Base-by-base conservation (phyloP, 805 yeast genomes). In the Wickerhamomyces sydowiorum region DNA sequence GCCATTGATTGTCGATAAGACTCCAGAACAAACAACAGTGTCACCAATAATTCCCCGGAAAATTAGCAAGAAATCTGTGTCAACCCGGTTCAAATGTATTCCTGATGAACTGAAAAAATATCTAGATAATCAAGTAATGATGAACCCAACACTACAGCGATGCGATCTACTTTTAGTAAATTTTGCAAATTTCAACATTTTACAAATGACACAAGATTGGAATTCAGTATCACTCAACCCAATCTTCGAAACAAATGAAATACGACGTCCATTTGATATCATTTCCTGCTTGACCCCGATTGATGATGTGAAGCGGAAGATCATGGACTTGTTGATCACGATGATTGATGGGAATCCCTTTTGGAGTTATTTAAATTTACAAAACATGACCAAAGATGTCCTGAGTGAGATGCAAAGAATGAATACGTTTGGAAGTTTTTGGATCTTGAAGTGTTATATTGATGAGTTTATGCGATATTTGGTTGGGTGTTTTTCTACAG, bases 401-500 rank as follows among this genome's bases (percentile, higher is more conserved):
- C 35, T 53, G 17, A 37, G 51, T 27, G 42, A 43, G n/a, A 20
- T 53, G 17, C 29, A 39, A 10, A 40, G 38, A 17, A 21, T 28
- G 7, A 10, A 36, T 8, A 44, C 50, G 6, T 53, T 53, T 37
- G 38, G 50, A n/a, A 43, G 44, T 2, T 53, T 41, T 24, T 53
- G 56, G 56, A 45, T 49, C 14, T 33, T 50, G 12, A 43, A 45
- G 5, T 52, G 51, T 39, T 50, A 47, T 38, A 13, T 52, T 18
- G 53, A 52, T 23, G 58, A 52, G 36, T 52, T 48, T 24, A n/a
- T n/a, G n/a, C n/a, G 27, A 43, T 9, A 47, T 36, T 19, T 48
- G 53, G 32, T 17, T 49, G n/a, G n/a, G n/a, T n/a, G n/a, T n/a
- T n/a, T n/a, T n/a, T n/a, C n/a, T n/a, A n/a, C n/a, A n/a, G n/a